Conservation (phyloP, 2,329 filamentous ascomycete genomes). For the Colletotrichum godetiae region DNA sequence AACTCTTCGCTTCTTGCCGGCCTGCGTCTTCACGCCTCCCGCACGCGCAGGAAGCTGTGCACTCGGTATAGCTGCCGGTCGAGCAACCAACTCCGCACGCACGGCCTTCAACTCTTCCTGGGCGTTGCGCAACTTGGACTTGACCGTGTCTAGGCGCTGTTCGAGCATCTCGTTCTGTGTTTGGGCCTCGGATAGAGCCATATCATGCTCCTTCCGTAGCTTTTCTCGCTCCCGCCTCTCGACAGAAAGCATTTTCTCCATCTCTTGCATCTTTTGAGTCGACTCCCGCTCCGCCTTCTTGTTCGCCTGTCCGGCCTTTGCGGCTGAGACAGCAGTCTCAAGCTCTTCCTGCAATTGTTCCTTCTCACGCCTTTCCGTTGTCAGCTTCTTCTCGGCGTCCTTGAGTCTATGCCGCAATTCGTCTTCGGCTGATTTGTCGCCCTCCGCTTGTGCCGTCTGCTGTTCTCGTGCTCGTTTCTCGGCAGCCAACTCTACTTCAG, state of each 20-base stretch:
- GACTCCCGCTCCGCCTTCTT: conserved; percentile 57
- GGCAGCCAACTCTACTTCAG: conserved; percentile 86
- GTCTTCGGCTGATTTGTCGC: conserved; percentile 41
- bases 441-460: conserved; percentile 14
- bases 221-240: conserved; percentile 61
- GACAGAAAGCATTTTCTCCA: conserved; percentile 48
- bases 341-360: conserved; percentile 40
- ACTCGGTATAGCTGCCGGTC: conserved; percentile 37
- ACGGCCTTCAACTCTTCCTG: conserved; percentile 78
- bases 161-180: conserved; percentile 74
- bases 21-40: conserved; percentile 41
- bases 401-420: conserved; percentile 51
- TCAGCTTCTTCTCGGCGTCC: conserved; percentile 50
- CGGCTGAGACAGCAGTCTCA: conserved; percentile 68
- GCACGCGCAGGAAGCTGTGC: background rate
- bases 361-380: conserved; percentile 40
- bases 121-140: conserved; percentile 74
- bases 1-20: conserved; percentile 57
- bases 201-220: conserved; percentile 58
- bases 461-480: conserved; percentile 62
- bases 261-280: conserved; percentile 47
- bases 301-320: conserved; percentile 68
- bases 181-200: conserved; percentile 70
- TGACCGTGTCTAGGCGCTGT: conserved; percentile 76
- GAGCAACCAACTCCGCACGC: conserved; percentile 53